Evolutionary conservation across 2,329 filamentous ascomycete species (phyloP).

Genomic region (Lecanicillium sp.): DNA sequence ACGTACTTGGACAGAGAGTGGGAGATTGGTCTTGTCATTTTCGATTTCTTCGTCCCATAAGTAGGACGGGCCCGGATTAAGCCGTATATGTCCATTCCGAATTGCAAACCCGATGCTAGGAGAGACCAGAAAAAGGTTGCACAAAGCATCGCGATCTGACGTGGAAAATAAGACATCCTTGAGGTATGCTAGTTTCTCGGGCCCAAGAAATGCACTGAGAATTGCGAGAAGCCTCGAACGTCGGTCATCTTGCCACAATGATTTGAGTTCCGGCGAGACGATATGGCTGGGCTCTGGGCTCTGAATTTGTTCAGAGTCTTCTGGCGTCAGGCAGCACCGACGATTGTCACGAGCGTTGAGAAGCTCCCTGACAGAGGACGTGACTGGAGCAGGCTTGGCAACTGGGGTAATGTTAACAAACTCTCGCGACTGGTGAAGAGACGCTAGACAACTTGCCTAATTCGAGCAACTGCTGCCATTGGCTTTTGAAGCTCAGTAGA

Average conservation of each 20-base stretch:
- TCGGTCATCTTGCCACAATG: not conserved
- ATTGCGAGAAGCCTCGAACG: not conserved
- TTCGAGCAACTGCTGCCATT: not conserved
- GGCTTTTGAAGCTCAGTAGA: not conserved
- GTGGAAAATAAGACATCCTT: not conserved
- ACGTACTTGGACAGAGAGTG: too few species aligned
- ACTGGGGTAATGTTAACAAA: too few species aligned
- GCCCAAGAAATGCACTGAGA: not conserved
- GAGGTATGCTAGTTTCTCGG: not conserved
- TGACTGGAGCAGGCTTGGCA: not conserved
- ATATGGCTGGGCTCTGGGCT: not conserved
- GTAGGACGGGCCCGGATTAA: not conserved
- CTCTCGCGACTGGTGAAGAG: too few species aligned
- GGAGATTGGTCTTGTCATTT: too few species aligned
- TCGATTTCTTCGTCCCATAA: too few species aligned
- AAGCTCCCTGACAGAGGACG: not conserved
- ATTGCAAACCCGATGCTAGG: not conserved
- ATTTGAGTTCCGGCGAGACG: not conserved
- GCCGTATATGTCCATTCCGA: not conserved
- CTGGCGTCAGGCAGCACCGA: not conserved
- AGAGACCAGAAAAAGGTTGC: not conserved
- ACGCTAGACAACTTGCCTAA: too few species aligned
- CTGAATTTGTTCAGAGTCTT: not conserved
- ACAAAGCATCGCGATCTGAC: not conserved
- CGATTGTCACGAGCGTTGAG: not conserved